Percentiles rank a stretch among this genome's conserved stretches.
Evolutionary conservation across 768 basidiomycete species (phyloP).

Genomic region (Tulasnella sp.): DNA sequence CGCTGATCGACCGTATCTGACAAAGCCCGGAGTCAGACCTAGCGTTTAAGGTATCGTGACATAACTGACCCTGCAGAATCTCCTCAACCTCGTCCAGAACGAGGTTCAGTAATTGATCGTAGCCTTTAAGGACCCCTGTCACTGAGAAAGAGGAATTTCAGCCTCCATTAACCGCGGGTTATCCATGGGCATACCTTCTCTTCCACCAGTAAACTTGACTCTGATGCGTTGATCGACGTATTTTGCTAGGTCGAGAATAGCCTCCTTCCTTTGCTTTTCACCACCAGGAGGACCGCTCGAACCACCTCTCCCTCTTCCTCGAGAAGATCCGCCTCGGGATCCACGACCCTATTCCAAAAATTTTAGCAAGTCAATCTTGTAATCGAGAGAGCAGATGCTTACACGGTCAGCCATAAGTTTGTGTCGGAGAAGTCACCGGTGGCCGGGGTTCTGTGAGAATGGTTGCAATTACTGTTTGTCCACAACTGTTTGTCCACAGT

Average conservation of each 20-base stretch:
- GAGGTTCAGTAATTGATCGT: slow-evolving; percentile 91
- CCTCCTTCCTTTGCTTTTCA: slow-evolving; percentile 82
- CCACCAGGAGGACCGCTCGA: slow-evolving; percentile 41
- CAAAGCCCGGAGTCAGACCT: slow-evolving; percentile 32
- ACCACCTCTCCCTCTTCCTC: slow-evolving; percentile 41
- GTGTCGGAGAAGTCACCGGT: background rate
- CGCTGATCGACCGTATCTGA: slow-evolving; percentile 13
- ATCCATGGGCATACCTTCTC: slow-evolving; percentile 58
- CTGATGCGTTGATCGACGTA: slow-evolving; percentile 87
- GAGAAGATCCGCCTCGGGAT: slow-evolving; percentile 38
- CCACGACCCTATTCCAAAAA: slow-evolving; percentile 47
- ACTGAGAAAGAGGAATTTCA: slow-evolving; percentile 41
- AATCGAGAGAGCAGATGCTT: slow-evolving; percentile 30
- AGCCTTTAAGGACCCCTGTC: slow-evolving; percentile 88
- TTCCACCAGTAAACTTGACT: slow-evolving; percentile 96
- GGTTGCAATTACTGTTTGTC: background rate
- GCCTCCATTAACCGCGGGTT: background rate
- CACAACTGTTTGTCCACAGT: background rate
- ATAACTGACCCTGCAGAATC: slow-evolving; percentile 51
- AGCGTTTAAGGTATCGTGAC: slow-evolving; percentile 3
- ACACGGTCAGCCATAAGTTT: slow-evolving; percentile 54
- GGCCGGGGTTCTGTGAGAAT: background rate
- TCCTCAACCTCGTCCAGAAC: slow-evolving; percentile 95
- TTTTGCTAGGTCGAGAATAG: slow-evolving; percentile 90
- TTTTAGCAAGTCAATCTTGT: background rate